Base-by-base conservation (phyloP, 192 early-diverging fungal species). In the Dimargaris cristalligena region DNA sequence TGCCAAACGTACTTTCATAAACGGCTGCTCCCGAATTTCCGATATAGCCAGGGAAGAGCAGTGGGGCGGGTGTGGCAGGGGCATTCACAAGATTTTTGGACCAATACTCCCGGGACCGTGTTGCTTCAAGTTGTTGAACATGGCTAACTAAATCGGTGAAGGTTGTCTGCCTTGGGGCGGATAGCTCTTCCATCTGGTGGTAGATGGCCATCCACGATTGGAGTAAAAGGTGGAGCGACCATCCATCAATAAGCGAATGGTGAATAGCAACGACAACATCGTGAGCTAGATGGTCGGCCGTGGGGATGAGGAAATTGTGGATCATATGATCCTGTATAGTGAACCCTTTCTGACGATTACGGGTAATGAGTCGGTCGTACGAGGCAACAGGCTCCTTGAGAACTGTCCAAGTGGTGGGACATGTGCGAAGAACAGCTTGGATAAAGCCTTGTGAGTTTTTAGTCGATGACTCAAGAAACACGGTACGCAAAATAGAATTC, bases 231-330 rank as follows among this genome's bases (percentile, higher is more conserved):
- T 28, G 54, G 31, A 56, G n/a, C 29, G 54, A 56, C 54, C 54
- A 56, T 16, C 54, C 54, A 32, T 56, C 54, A 9, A 56, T 13
- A 8, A 56, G 13, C 31, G 54, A 28, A 23, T 56, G 54, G 54
- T 56, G 54, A 14, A 56, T 14, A 13, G 54, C 20, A 16, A 56
- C 16, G 54, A 34, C 18, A 20, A 56, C 9, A 28, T 33, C 1
- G 16, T 10, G 16, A 9, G 13, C 16, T 14, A 34, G 31, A 1
- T 28, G 4, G 13, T 20, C 20, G 18, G 30, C 32, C 2, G 54
- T 29, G 2, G 54, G 54, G 28, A 34, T 13, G 29, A 1, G 2
- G 6, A 13, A 23, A 8, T 34, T 23, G 2, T 23, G 54, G 13
- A 56, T 1, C 32, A 56, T 20, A 6, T 28, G 54, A 13, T 16